A percentile compares a stretch with the other conserved stretches of the same genome.
phyloP scores from a whole-genome alignment of 306 rosid genomes.

The Cyclanthera cordifolia region DNA sequence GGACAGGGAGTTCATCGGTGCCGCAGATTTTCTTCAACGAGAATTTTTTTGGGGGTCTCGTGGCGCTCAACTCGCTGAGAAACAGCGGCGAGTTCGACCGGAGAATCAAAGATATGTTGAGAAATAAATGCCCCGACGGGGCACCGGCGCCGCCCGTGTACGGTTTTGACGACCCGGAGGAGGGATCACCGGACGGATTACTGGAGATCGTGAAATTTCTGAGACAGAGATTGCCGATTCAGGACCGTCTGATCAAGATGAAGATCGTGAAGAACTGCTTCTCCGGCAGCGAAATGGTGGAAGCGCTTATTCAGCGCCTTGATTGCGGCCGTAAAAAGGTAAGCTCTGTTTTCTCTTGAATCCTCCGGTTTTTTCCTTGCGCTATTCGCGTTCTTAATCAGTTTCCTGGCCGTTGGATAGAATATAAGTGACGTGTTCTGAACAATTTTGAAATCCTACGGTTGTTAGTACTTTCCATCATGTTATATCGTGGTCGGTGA shows the following conservation, averaged over 20 bases:
- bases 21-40: conserved; percentile 94
- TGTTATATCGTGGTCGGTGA: not conserved
- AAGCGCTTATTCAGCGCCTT: conserved; percentile 46
- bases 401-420: conserved; percentile 6
- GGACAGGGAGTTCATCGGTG: conserved; percentile 53
- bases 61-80: conserved; percentile 68
- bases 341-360: conserved; percentile 9
- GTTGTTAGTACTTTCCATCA: not conserved
- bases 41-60: conserved; percentile 70
- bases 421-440: not conserved
- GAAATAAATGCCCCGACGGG: conserved; percentile 33
- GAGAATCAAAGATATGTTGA: conserved; percentile 44
- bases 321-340: conserved; percentile 71
- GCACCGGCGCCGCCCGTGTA: conserved; percentile 62
- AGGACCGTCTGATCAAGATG: conserved; percentile 68
- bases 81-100: conserved; percentile 68
- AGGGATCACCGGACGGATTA: conserved; percentile 41
- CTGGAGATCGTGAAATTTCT: conserved; percentile 35
- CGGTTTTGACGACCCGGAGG: conserved; percentile 42
- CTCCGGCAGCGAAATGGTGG: conserved; percentile 61
- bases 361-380: conserved; percentile 1
- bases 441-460: not conserved
- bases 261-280: conserved; percentile 69
- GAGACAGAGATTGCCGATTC: conserved; percentile 55
- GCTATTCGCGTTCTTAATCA: not conserved